Evolutionary conservation across 1,139 yeast species (phyloP).

Genomic region (Magnusiomyces paraingens): DNA sequence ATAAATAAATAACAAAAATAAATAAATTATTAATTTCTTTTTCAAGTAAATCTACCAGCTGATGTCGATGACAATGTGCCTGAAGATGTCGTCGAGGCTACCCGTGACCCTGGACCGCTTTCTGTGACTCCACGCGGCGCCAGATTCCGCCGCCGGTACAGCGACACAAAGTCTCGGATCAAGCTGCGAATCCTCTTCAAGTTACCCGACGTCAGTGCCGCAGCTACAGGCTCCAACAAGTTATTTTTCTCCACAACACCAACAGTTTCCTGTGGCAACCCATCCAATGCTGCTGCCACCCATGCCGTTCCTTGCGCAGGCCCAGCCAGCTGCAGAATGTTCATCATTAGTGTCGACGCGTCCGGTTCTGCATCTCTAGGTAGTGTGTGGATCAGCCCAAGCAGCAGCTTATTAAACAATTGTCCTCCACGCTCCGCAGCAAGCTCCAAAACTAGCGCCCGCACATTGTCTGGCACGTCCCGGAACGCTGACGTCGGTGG

Average conservation of each 20-base stretch:
- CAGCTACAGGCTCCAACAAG: constrained; percentile 48
- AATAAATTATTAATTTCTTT: no score
- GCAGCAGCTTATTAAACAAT: constrained; percentile 48
- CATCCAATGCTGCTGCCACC: constrained; percentile 50
- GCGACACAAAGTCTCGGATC: constrained; percentile 66
- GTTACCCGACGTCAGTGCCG: constrained; percentile 63
- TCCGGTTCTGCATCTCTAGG: constrained; percentile 67
- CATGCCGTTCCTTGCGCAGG: constrained; percentile 44
- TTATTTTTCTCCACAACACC: constrained; percentile 59
- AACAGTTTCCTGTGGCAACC: constrained; percentile 54
- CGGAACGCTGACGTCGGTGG: constrained; percentile 74
- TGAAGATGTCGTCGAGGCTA: no score
- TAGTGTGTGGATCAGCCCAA: constrained; percentile 66
- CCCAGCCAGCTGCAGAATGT: constrained; percentile 53
- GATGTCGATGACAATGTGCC: no score
- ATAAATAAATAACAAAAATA: no score
- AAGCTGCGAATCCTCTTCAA: constrained; percentile 65
- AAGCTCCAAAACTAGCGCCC: constrained; percentile 41
- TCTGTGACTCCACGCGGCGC: constrained; percentile 32
- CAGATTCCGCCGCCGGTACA: constrained; percentile 77
- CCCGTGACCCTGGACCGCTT: no score
- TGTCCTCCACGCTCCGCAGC: constrained; percentile 50
- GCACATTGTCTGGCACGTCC: constrained; percentile 47
- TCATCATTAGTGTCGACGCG: constrained; percentile 66
- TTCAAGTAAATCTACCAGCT: no score